Evolutionary conservation across 2,329 filamentous ascomycete species (phyloP).

Genomic region (Harringtonia aguacate): DNA sequence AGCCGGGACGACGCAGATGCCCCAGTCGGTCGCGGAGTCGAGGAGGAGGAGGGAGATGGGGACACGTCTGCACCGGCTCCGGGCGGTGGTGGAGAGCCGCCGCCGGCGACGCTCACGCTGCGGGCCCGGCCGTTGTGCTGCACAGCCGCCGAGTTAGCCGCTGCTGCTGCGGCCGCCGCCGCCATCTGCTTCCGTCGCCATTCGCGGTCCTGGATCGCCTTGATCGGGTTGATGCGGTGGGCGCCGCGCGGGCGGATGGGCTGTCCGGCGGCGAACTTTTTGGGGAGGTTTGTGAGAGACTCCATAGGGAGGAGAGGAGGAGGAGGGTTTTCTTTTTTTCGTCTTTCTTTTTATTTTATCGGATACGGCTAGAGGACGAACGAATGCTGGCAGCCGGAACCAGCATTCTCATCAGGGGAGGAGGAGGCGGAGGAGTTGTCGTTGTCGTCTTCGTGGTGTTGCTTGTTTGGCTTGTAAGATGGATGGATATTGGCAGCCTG

Average conservation of each 20-base stretch:
- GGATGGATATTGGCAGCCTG: too few species aligned
- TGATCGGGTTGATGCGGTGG: constrained; percentile 31
- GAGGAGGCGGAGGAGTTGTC: too few species aligned
- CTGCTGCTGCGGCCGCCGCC: constrained; percentile 12
- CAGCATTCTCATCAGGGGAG: too few species aligned
- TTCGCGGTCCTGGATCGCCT: constrained; percentile 41
- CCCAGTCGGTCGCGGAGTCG: background rate
- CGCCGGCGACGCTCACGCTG: background rate
- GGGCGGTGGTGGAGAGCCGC: background rate
- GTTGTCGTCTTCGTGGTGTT: too few species aligned
- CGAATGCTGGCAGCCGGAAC: too few species aligned
- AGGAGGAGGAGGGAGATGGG: too few species aligned
- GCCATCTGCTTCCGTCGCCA: constrained; percentile 29
- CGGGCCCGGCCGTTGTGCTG: background rate
- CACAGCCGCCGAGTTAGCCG: background rate
- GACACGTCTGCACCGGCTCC: too few species aligned
- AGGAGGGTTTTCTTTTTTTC: too few species aligned
- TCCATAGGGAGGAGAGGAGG: background rate
- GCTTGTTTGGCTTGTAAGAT: too few species aligned
- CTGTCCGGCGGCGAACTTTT: constrained; percentile 12
- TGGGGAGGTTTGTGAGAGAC: constrained; percentile 12
- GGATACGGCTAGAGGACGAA: too few species aligned
- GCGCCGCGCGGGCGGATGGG: constrained; percentile 14
- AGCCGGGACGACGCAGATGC: constrained; percentile 19
- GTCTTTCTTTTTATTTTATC: too few species aligned